phyloP scores from a whole-genome alignment of 345 rosid species.

The Arabis hirsuta region DNA sequence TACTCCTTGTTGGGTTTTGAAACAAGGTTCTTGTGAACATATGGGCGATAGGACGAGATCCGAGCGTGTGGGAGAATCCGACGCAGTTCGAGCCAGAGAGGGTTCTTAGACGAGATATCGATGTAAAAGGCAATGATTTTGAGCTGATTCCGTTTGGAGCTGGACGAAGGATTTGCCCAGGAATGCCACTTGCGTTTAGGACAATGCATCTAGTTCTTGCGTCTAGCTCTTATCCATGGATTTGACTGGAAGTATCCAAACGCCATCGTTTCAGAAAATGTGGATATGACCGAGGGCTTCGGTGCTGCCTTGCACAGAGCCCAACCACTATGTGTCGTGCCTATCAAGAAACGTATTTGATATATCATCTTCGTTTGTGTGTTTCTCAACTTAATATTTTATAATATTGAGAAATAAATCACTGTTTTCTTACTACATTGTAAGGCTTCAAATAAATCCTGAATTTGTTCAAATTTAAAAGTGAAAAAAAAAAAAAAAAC shows the following conservation, averaged over 20 bases:
- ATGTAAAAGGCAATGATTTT: slow-evolving; percentile 37
- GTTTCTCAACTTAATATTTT: neutral
- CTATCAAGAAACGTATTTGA: slow-evolving; percentile 29
- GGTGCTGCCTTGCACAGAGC: slow-evolving; percentile 40
- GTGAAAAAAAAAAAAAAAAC: neutral
- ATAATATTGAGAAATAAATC: too few relatives aligned
- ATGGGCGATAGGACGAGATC: slow-evolving; percentile 48
- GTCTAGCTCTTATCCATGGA: slow-evolving; percentile 40
- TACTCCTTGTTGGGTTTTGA: neutral
- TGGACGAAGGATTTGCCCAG: slow-evolving; percentile 40
- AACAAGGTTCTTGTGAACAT: slow-evolving; percentile 38
- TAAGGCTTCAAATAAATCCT: too few relatives aligned
- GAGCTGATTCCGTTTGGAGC: slow-evolving; percentile 38
- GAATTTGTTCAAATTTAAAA: too few relatives aligned
- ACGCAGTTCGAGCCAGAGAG: slow-evolving; percentile 41
- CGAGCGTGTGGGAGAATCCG: slow-evolving; percentile 41
- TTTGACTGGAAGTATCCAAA: slow-evolving; percentile 50
- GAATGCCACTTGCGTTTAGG: slow-evolving; percentile 46
- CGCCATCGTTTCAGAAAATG: slow-evolving; percentile 36
- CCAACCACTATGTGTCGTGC: slow-evolving; percentile 31
- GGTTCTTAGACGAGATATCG: slow-evolving; percentile 17
- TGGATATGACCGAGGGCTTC: slow-evolving; percentile 46
- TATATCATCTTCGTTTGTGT: slow-evolving; percentile 14
- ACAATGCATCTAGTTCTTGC: slow-evolving; percentile 53
- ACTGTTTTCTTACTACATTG: too few relatives aligned